Evolutionary conservation across 2,329 filamentous ascomycete genomes (phyloP).

Genomic region (Colletotrichum viniferum): DNA sequence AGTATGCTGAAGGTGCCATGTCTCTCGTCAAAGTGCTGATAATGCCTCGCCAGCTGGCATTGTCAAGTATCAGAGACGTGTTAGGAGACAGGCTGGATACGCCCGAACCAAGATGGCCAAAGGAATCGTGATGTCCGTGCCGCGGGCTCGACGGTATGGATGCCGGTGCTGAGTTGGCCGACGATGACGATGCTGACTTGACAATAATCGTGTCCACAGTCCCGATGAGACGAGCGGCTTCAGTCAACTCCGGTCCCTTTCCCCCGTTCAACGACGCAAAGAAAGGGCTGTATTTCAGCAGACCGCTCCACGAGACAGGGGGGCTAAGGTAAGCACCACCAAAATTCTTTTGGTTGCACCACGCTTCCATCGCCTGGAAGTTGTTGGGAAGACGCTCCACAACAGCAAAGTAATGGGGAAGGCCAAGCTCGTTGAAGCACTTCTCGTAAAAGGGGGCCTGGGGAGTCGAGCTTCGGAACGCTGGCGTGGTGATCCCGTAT

Average conservation of each 20-base stretch:
- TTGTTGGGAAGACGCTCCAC: slow-evolving; percentile 73
- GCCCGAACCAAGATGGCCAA: slow-evolving; percentile 21
- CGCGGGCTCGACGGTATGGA: slow-evolving; percentile 55
- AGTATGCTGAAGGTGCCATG: slow-evolving; percentile 82
- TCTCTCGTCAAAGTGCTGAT: slow-evolving; percentile 81
- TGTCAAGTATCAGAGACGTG: slow-evolving; percentile 73
- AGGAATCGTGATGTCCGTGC: slow-evolving; percentile 34
- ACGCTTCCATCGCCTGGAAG: slow-evolving; percentile 70
- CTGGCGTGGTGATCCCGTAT: slow-evolving; percentile 77
- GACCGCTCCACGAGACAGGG: slow-evolving; percentile 64
- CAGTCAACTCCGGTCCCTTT: slow-evolving; percentile 65
- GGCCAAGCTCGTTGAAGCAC: slow-evolving; percentile 79
- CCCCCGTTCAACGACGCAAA: slow-evolving; percentile 56
- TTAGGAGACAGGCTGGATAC: slow-evolving; percentile 43
- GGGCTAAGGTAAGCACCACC: slow-evolving; percentile 84
- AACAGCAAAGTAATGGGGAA: slow-evolving; percentile 81
- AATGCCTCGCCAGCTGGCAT: slow-evolving; percentile 86
- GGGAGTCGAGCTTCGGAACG: slow-evolving; percentile 66
- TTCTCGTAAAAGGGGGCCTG: slow-evolving; percentile 88
- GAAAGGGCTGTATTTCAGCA: slow-evolving; percentile 61
- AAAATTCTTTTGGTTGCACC: slow-evolving; percentile 76
- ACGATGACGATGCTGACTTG: slow-evolving; percentile 48
- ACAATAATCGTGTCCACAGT: slow-evolving; percentile 83
- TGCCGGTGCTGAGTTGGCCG: slow-evolving; percentile 47
- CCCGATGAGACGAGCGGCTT: slow-evolving; percentile 79